Percentiles rank a stretch among this genome's conserved stretches.
Conservation (phyloP, 1,139 yeast genomes). For the Saccharomyces uvarum region DNA sequence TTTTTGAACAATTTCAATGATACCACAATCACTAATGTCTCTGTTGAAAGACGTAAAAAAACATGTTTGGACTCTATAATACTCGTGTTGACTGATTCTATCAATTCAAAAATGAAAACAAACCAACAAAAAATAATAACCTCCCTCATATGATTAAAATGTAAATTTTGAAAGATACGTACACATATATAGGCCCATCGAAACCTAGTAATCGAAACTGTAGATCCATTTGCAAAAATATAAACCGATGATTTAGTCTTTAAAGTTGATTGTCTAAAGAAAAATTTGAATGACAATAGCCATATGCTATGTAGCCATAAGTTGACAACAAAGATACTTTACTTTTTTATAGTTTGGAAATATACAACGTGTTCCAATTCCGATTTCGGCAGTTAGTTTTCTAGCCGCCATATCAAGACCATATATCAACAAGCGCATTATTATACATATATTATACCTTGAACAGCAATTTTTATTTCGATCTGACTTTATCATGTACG, state of each 20-base stretch:
- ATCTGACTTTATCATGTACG: background rate
- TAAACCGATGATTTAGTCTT: background rate
- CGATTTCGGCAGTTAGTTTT: too few relatives aligned
- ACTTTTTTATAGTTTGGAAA: background rate
- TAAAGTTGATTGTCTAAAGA: too few relatives aligned
- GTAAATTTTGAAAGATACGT: background rate
- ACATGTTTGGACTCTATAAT: background rate
- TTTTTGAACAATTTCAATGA: background rate
- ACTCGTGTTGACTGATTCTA: background rate
- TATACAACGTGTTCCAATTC: background rate
- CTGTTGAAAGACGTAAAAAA: background rate
- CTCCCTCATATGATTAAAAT: background rate
- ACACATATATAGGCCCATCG: background rate
- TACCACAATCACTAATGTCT: background rate
- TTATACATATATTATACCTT: background rate
- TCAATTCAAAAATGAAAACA: background rate
- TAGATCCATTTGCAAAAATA: background rate
- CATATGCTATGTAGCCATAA: background rate
- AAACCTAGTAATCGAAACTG: background rate
- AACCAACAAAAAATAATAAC: background rate
- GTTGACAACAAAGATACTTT: background rate
- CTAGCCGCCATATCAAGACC: background rate
- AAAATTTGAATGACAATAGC: too few relatives aligned
- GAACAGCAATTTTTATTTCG: background rate
- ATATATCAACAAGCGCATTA: background rate